Evolutionary conservation across 352 stramenopile genomes (phyloP).

Genomic region (Phytophthora sp.): DNA sequence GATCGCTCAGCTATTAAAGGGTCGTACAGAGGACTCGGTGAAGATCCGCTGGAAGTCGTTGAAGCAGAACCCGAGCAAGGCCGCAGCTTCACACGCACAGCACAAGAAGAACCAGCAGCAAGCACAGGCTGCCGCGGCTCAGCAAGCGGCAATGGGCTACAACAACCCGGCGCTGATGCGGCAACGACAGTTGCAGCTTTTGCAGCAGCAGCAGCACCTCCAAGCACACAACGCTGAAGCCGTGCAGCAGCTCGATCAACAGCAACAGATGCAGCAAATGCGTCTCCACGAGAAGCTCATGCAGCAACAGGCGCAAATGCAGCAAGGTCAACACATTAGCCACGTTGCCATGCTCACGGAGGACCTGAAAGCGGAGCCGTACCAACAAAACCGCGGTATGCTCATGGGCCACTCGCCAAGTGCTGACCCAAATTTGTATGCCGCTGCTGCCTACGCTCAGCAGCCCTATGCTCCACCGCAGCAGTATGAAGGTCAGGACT

Average conservation of each 20-base stretch:
- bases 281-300: conserved; percentile 70
- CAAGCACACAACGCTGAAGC: conserved; percentile 69
- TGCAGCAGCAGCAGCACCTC: conserved; percentile 78
- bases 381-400: conserved; percentile 34
- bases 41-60: conserved; percentile 94
- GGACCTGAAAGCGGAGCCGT: conserved; percentile 46
- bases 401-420: conserved; percentile 39
- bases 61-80: conserved; percentile 87
- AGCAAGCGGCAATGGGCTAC: conserved; percentile 56
- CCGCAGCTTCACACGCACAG: conserved; percentile 73
- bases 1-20: conserved; percentile 93
- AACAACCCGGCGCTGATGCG: conserved; percentile 70
- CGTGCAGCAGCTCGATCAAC: conserved; percentile 68
- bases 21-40: conserved; percentile 93
- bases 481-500: conserved; percentile 44
- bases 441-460: conserved; percentile 35
- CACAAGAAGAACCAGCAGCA: conserved; percentile 83
- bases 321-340: conserved; percentile 59
- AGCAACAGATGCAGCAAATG: conserved; percentile 79
- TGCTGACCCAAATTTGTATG: conserved; percentile 42
- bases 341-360: conserved; percentile 48
- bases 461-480: conserved; percentile 35
- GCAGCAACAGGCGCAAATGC: conserved; percentile 69
- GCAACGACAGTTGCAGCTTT: conserved; percentile 68
- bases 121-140: conserved; percentile 42